Evolutionary conservation across 2,329 filamentous ascomycete genomes (phyloP), one percentile per base, ranked within the genome.

Genomic region (Metarhizium brunneum): DNA sequence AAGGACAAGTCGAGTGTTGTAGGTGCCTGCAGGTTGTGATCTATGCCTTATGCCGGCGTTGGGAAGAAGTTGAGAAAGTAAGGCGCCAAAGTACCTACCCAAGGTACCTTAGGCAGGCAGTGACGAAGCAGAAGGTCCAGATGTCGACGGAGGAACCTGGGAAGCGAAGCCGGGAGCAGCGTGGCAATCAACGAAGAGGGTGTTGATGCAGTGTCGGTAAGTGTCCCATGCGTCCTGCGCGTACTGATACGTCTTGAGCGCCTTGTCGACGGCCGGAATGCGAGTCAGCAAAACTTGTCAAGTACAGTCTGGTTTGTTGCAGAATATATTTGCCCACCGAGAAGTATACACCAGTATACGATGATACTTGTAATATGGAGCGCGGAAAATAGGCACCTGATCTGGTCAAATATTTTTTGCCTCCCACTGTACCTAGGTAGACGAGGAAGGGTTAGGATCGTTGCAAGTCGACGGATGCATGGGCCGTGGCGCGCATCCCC

Each of bases 391-490:
- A 25, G 25, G 25, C 1, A 25, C 25, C 25, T 25, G 25, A 25
- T 25, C 25, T 25, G 25, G 25, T 25, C 25, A 25, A 25, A 25
- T 25, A 4, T 25, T 25, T 25, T 25, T 25, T 25, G 25, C 25
- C 25, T 25, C 25, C 25, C 25, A 25, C 3, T 25, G 25, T 25
- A 25, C 32, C 32, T 35, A 11, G 43, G 20, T 25, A 51, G 43
- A 5, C 6, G 51, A 32, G 32, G 50, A 50, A 53, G 50, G 43
- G 52, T 32, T 32, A 11, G 45, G 16, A 25, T 35, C 20, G 4
- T 14, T 49, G 45, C 35, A 48, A 54, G 45, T n/a, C 38, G 52
- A 54, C 54, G 36, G 51, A 54, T 52, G 52, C 50, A 50, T 50
- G 29, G 36, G 16, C 25, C 35, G 30, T 47, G 35, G 30, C 14